Base-by-base conservation (phyloP, 495 filamentous ascomycete species). In the Penicillium angulare region DNA sequence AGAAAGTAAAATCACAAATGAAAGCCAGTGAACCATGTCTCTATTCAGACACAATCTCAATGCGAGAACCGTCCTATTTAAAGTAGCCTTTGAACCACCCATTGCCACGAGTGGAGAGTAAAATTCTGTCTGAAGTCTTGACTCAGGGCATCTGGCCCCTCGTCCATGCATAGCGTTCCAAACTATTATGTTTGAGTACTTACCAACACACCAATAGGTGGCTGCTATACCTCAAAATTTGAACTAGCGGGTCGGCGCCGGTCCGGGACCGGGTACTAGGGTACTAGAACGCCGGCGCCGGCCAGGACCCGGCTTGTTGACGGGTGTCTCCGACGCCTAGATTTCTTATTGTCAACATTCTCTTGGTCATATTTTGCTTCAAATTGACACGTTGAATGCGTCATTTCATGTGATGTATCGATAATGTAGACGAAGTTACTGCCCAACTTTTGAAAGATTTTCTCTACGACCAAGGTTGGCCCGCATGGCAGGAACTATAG, bases 201-300 rank as follows among this genome's bases (percentile, higher is more conserved):
- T 50, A 56, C 21, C 27, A 44, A 34, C 7, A 21, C 29, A 41
- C 62, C 59, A 65, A 60, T 63, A 56, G 17, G 41, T 24, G 47
- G 12, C 21, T 16, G 21, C 21, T 52, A 59, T 64, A 62, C 43
- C 59, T 52, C 49, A 49, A 42, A 47, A 24, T 57, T 49, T 55
- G 43, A 41, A 27, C 29, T 8, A 34, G 48, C 35, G 50, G 22
- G 27, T 49, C 66, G 64, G 66, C 6, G 20, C 62, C 66, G 66
- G 40, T 10, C 31, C 67, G 67, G 67, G 24, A 8, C 67, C 67
- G 67, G 55, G 13, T 12, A 8, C 51, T 58, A 60, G 56, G 54
- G 52, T 47, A 55, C 24, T 36, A 38, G 32, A 33, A 22, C 16
- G 18, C 18, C 57, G 67, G 67, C 35, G 17, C 53, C 67, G 67